Percentiles rank a stretch among this genome's conserved stretches.
Evolutionary conservation across 257 asterid genomes (phyloP).

Genomic region (Nicotiana undulata): DNA sequence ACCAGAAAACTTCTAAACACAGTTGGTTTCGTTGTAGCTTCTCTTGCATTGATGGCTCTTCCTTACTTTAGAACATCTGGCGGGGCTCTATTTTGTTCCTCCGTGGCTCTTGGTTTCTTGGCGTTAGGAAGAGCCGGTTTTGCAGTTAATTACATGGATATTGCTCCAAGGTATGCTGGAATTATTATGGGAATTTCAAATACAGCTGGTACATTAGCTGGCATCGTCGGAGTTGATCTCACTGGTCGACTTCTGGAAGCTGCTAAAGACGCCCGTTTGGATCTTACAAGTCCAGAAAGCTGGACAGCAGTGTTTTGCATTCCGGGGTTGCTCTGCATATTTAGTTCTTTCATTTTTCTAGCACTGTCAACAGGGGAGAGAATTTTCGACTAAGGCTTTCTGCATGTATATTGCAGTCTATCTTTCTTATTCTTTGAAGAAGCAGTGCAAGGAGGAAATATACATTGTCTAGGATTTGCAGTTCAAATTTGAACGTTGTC

Average conservation of each 20-base stretch:
- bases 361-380: constrained; percentile 80
- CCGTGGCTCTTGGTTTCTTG: constrained; percentile 82
- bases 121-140: constrained; percentile 97
- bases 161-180: constrained; percentile 94
- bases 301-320: constrained; percentile 73
- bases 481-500: not conserved
- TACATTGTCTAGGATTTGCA: not conserved
- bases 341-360: constrained; percentile 64
- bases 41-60: constrained; percentile 62
- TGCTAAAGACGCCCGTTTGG: constrained; percentile 59
- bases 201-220: constrained; percentile 93
- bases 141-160: constrained; percentile 92
- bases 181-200: constrained; percentile 95
- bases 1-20: constrained; percentile 79
- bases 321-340: constrained; percentile 74
- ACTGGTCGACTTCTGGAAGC: constrained; percentile 88
- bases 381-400: constrained; percentile 60
- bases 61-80: constrained; percentile 67
- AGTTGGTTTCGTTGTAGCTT: constrained; percentile 64
- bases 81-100: constrained; percentile 73
- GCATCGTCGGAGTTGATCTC: constrained; percentile 80
- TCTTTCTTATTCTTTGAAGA: not conserved
- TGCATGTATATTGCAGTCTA: not conserved
- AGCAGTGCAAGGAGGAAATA: not conserved
- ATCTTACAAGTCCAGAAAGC: constrained; percentile 72